Conservation (phyloP, 2,329 filamentous ascomycete species). For the Aspergillus oerlinghausenensis region DNA sequence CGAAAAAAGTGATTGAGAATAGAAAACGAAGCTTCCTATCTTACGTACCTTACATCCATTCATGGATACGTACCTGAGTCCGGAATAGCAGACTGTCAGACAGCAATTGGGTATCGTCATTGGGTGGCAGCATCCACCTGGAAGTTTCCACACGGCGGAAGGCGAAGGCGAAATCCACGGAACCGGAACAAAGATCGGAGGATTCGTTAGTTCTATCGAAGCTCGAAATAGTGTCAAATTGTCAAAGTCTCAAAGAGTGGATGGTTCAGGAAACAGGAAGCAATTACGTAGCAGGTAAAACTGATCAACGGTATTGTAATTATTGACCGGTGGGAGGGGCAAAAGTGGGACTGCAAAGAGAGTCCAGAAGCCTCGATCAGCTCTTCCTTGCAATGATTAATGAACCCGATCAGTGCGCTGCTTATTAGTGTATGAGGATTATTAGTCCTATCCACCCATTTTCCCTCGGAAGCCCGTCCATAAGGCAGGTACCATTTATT, state of each 20-base stretch:
- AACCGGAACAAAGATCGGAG: constrained; percentile 5
- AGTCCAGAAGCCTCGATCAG: background rate
- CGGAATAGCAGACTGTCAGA: background rate
- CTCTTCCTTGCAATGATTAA: background rate
- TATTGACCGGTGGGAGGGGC: background rate
- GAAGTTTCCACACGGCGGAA: background rate
- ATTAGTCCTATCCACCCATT: background rate
- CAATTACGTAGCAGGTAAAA: background rate
- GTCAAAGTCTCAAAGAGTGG: too few relatives aligned
- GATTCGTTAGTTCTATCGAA: background rate
- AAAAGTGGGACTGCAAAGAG: background rate
- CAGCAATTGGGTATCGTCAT: background rate
- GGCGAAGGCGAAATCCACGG: constrained; percentile 5
- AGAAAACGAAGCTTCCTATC: background rate
- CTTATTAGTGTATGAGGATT: background rate
- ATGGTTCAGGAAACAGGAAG: background rate
- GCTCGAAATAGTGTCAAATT: background rate
- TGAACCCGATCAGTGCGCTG: background rate
- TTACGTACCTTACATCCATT: background rate
- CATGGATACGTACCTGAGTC: too few relatives aligned
- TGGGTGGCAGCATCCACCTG: background rate
- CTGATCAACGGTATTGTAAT: background rate
- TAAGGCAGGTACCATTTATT: background rate
- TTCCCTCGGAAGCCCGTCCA: background rate
- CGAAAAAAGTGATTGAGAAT: background rate